Evolutionary conservation across 768 basidiomycete species (phyloP), one percentile per base, ranked within the genome.

Genomic region (Leccinum subtestaceum): DNA sequence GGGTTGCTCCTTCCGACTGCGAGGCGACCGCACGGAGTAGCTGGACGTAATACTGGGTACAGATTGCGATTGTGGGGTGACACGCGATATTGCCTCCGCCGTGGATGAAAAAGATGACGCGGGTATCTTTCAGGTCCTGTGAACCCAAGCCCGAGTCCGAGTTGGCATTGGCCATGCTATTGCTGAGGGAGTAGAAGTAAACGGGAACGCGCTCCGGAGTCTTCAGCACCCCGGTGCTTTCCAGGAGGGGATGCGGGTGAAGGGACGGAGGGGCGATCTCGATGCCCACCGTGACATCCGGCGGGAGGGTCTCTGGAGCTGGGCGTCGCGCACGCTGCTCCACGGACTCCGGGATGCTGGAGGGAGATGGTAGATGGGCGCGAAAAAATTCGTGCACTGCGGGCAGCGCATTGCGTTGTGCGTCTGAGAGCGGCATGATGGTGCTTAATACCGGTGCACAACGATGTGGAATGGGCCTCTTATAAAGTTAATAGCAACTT

Each of bases 71-170:
- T 1, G 61, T 58, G 47, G 71, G 71, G 29, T 67, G 67, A 0
- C 71, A 65, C 2, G 10, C 0, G 48, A 66, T 0, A 17, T 65
- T 59, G 1, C 54, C 69, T 11, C 69, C 69, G 5, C 70, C 68
- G 17, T 72, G 69, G 21, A 70, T 53, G 49, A 60, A 63, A 56
- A 70, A 62, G 36, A 72, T 55, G 53, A 68, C 61, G n/a, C 29
- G 59, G 11, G 59, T 59, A 0, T 57, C 36, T 5, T 49, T 8
- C 27, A 4, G 17, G 17, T 40, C 38, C 17, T 40, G 38, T 40
- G 38, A n/a, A 40, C n/a, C 17, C 38, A n/a, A 40, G 29, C 17
- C n/a, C 17, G 51, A 27, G n/a, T 21, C 19, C 12, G 51, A 34
- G 51, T n/a, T 34, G n/a, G 15, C 17, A n/a, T 27, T 29, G 2